Conservation (phyloP, 495 filamentous ascomycete genomes). For the Daldinia vernicosa region DNA sequence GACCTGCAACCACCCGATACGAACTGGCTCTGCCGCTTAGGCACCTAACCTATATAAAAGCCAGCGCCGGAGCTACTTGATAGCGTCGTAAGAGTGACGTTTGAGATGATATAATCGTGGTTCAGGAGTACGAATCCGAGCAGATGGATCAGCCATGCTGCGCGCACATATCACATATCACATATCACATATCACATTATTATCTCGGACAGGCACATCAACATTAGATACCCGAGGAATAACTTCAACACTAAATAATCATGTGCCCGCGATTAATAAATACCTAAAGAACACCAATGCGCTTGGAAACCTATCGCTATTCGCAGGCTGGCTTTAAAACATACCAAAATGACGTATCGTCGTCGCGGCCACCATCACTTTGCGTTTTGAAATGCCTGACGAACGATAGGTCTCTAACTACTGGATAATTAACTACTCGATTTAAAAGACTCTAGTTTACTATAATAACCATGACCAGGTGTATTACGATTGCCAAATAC, state of each 20-base stretch:
- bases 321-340: not conserved
- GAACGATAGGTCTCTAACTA: not conserved
- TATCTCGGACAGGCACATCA: not conserved
- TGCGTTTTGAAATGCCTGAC: no score
- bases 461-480: no score
- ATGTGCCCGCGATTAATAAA: not conserved
- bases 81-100: not conserved
- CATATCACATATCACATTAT: no score
- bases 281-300: not conserved
- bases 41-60: not conserved
- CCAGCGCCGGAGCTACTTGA: not conserved
- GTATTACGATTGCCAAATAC: no score
- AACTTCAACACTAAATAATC: not conserved
- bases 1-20: conserved; percentile 32
- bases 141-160: not conserved
- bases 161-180: not conserved
- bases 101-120: not conserved
- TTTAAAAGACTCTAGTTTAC: no score
- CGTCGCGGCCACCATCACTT: not conserved
- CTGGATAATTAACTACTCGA: not conserved
- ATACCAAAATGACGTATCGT: not conserved
- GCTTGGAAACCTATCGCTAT: not conserved
- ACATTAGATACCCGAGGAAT: not conserved
- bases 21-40: not conserved
- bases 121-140: not conserved